phyloP scores from a whole-genome alignment of 2,329 filamentous ascomycete species.

The Alternaria arbusti region DNA sequence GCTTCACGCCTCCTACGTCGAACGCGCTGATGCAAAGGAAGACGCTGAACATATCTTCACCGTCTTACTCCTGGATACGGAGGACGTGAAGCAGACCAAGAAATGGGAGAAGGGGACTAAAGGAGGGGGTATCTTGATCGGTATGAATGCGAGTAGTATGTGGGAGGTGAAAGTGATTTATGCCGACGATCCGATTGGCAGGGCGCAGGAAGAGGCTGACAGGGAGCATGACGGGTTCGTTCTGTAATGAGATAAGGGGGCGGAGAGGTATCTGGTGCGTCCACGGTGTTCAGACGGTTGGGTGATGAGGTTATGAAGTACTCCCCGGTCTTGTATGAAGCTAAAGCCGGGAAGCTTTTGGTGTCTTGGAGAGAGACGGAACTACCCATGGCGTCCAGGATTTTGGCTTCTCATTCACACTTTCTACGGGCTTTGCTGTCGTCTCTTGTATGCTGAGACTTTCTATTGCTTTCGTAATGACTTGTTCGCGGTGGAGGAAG shows the following conservation, averaged over 20 bases:
- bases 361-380: neutral
- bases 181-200: slow-evolving; percentile 21
- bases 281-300: neutral
- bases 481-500: neutral
- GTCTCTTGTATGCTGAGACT: neutral
- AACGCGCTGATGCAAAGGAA: slow-evolving; percentile 8
- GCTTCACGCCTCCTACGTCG: slow-evolving; percentile 12
- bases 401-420: neutral
- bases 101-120: slow-evolving; percentile 14
- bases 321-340: neutral
- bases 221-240: neutral
- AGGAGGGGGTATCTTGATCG: slow-evolving; percentile 22
- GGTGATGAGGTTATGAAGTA: neutral
- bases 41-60: slow-evolving; percentile 21
- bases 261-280: neutral
- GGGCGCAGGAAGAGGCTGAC: slow-evolving; percentile 16
- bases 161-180: slow-evolving; percentile 31
- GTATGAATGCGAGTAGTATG: slow-evolving; percentile 12
- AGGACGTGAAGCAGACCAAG: slow-evolving; percentile 8
- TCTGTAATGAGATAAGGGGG: neutral
- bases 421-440: neutral
- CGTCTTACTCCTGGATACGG: slow-evolving; percentile 8
- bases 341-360: neutral
- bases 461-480: neutral
- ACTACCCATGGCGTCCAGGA: neutral